Conservation (phyloP, 208 protist genomes). For the Trypanosoma grayi region DNA sequence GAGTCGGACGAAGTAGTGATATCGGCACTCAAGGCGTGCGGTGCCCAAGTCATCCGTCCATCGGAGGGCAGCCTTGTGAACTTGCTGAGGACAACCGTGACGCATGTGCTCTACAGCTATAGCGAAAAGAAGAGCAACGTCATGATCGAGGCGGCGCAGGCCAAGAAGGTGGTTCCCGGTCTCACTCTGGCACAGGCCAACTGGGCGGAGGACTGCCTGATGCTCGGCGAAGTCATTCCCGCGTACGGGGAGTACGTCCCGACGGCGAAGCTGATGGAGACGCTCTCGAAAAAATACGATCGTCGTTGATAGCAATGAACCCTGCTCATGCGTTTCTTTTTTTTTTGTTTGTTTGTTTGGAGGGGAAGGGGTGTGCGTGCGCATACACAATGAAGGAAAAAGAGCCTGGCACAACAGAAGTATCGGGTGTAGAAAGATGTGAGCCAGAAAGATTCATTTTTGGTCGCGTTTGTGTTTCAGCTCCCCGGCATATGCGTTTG, state of each 20-base stretch:
- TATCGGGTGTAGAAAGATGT: no score
- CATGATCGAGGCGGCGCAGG: constrained; percentile 58
- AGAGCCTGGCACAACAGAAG: no score
- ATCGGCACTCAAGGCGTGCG: constrained; percentile 54
- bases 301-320: constrained; percentile 16
- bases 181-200: constrained; percentile 63
- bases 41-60: constrained; percentile 46
- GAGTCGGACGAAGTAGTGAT: constrained; percentile 26
- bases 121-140: constrained; percentile 77
- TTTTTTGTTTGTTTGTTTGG: no score
- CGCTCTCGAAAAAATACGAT: constrained; percentile 74
- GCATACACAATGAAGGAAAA: no score
- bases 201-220: constrained; percentile 87
- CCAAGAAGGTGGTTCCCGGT: constrained; percentile 44
- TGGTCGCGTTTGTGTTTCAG: no score
- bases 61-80: constrained; percentile 29
- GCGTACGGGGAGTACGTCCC: constrained; percentile 71
- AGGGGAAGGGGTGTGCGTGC: no score
- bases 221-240: constrained; percentile 74
- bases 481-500: no score
- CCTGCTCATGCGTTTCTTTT: no score
- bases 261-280: constrained; percentile 75
- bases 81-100: constrained; percentile 47
- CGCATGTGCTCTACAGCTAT: constrained; percentile 77
- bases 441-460: no score